Percentiles rank a stretch among this genome's conserved stretches.
Conservation (phyloP, 495 filamentous ascomycete genomes). For the Viridothelium virens region DNA sequence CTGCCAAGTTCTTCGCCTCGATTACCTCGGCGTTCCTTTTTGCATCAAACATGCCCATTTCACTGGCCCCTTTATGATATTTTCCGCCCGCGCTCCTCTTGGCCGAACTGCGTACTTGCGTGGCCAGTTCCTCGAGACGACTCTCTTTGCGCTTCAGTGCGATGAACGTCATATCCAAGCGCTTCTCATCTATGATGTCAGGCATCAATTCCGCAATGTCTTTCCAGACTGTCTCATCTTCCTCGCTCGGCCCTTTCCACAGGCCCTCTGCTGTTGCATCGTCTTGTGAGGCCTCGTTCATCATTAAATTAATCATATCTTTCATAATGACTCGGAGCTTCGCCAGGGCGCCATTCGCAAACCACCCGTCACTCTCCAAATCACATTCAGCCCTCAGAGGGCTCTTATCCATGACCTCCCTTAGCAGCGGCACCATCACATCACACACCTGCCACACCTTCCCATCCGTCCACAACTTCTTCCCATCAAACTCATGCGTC, state of each 20-base stretch:
- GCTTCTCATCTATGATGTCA: neutral
- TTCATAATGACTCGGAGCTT: slow-evolving; percentile 83
- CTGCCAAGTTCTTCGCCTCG: neutral
- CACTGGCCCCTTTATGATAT: slow-evolving; percentile 1
- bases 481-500: slow-evolving; percentile 78
- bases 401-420: slow-evolving; percentile 39
- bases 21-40: neutral
- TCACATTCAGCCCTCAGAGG: slow-evolving; percentile 38
- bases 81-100: slow-evolving; percentile 5
- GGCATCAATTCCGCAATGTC: slow-evolving; percentile 11
- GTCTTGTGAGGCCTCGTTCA: slow-evolving; percentile 36
- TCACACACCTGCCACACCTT: slow-evolving; percentile 92
- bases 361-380: slow-evolving; percentile 65
- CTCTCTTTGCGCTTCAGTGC: neutral
- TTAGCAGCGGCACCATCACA: slow-evolving; percentile 68
- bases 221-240: slow-evolving; percentile 17
- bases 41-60: slow-evolving; percentile 1
- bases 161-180: slow-evolving; percentile 3
- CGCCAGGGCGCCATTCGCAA: slow-evolving; percentile 62
- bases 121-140: slow-evolving; percentile 10
- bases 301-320: slow-evolving; percentile 55
- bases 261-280: slow-evolving; percentile 48
- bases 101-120: slow-evolving; percentile 3
- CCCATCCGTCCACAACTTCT: slow-evolving; percentile 50
- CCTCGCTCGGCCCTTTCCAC: slow-evolving; percentile 12